Evolutionary conservation across 192 early-diverging fungal species (phyloP).

Genomic region (Coemansia guatemalensis): DNA sequence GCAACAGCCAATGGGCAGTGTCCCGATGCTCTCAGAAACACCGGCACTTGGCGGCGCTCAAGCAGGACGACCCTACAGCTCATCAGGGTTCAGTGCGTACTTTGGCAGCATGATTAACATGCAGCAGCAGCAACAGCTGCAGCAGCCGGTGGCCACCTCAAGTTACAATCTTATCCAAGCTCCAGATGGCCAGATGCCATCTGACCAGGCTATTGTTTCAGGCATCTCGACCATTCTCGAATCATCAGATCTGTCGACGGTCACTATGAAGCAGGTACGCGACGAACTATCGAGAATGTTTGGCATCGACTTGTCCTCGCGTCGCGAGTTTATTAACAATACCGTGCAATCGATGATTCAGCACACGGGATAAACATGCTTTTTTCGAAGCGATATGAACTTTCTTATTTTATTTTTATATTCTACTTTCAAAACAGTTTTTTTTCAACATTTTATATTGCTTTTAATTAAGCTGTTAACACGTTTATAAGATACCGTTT

Average conservation of each 20-base stretch:
- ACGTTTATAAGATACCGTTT: too few relatives aligned
- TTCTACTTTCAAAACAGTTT: too few relatives aligned
- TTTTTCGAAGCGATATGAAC: background rate
- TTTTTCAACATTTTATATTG: too few relatives aligned
- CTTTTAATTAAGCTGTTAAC: too few relatives aligned
- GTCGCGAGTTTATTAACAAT: conserved; percentile 13
- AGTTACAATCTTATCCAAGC: conserved; percentile 30
- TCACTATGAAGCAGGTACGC: conserved; percentile 84
- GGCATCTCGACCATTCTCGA: conserved; percentile 67
- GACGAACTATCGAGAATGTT: conserved; percentile 61
- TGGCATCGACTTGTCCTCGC: conserved; percentile 56
- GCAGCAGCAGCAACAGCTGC: conserved; percentile 2
- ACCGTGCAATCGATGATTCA: conserved; percentile 58
- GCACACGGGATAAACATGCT: background rate
- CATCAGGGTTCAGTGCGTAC: conserved; percentile 23
- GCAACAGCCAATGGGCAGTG: too few relatives aligned
- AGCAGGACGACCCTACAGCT: conserved; percentile 21
- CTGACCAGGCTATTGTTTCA: conserved; percentile 58
- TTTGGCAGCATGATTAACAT: conserved; percentile 21
- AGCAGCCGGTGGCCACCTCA: conserved; percentile 18
- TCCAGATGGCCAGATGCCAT: conserved; percentile 20
- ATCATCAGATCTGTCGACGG: conserved; percentile 63
- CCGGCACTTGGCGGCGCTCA: background rate
- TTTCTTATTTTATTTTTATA: background rate
- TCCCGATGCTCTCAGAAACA: too few relatives aligned